Percentiles rank a stretch among this genome's conserved stretches.
phyloP scores from a whole-genome alignment of 2,329 filamentous ascomycete species.

The Fusarium multiceps region DNA sequence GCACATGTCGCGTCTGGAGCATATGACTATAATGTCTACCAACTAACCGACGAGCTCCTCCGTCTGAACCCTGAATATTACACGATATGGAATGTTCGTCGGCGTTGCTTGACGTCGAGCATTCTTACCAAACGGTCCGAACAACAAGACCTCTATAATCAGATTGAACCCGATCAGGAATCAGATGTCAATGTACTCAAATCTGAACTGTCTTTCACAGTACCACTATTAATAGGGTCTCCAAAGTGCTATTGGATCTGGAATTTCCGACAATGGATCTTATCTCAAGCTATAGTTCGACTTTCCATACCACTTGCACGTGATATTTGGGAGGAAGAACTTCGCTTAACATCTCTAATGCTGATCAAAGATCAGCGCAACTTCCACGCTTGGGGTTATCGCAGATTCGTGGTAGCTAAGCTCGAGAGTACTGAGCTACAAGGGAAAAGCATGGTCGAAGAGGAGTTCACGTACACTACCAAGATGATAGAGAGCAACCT shows the following conservation, averaged over 20 bases:
- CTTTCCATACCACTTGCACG: neutral
- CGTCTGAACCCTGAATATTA: neutral
- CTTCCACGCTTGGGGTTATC: neutral
- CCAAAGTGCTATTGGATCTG: neutral
- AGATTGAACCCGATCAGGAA: rapidly evolving
- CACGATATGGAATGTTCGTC: neutral
- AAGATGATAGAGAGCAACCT: neutral
- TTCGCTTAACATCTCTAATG: neutral
- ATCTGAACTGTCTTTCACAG: neutral
- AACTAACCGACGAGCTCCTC: neutral
- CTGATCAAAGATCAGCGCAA: neutral
- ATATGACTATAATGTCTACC: neutral
- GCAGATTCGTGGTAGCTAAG: neutral
- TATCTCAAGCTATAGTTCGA: neutral
- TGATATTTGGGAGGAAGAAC: neutral
- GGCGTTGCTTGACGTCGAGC: neutral
- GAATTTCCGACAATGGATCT: neutral
- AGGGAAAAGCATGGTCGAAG: neutral
- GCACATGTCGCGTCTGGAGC: neutral
- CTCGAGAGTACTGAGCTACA: neutral
- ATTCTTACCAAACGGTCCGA: rapidly evolving
- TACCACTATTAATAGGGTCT: rapidly evolving
- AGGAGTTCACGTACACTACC: neutral
- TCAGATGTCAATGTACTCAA: rapidly evolving
- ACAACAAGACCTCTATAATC: neutral